These are phyloP conservation scores for Zea mays DNA, from an alignment of 176 grass and related monocot genomes.

Conservation along the genomic window DNA sequence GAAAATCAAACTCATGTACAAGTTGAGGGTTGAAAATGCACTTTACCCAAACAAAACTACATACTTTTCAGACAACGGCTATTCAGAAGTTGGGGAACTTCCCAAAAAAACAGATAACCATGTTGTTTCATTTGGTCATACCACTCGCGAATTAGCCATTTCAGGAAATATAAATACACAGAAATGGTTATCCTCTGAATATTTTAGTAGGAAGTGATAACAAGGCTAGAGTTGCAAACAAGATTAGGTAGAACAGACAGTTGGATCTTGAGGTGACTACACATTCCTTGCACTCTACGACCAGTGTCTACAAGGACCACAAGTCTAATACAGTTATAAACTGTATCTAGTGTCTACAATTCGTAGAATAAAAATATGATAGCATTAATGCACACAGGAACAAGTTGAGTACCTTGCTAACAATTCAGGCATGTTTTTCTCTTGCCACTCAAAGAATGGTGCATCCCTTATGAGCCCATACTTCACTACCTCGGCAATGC, in stretches of 20 bases:
- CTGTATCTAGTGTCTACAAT: not conserved
- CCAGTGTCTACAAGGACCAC: not conserved
- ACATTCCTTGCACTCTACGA: not conserved
- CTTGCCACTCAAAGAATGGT: constrained; percentile 93
- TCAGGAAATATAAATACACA: not conserved
- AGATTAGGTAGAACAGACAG: not conserved
- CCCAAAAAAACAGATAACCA: not conserved
- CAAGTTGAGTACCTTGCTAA: constrained; percentile 60
- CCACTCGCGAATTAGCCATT: not conserved
- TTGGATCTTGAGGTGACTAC: not conserved
- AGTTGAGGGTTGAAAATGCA: no score
- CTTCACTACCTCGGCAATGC: constrained; percentile 80
- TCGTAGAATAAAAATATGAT: not conserved
- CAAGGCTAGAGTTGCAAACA: constrained; percentile 13
- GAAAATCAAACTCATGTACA: no score
- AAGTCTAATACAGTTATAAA: not conserved
- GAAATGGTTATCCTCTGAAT: not conserved
- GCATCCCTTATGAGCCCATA: constrained; percentile 97
- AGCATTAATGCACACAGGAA: constrained; percentile 18
- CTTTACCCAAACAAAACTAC: not conserved
- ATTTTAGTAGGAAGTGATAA: not conserved
- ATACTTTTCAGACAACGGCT: not conserved
- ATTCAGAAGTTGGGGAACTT: not conserved
- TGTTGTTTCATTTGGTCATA: constrained; percentile 12
- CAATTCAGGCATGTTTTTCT: constrained; percentile 76